These are phyloP conservation scores for Naganishia vaughanmartiniae DNA, from an alignment of 768 basidiomycete species.

Conservation along the genomic window DNA sequence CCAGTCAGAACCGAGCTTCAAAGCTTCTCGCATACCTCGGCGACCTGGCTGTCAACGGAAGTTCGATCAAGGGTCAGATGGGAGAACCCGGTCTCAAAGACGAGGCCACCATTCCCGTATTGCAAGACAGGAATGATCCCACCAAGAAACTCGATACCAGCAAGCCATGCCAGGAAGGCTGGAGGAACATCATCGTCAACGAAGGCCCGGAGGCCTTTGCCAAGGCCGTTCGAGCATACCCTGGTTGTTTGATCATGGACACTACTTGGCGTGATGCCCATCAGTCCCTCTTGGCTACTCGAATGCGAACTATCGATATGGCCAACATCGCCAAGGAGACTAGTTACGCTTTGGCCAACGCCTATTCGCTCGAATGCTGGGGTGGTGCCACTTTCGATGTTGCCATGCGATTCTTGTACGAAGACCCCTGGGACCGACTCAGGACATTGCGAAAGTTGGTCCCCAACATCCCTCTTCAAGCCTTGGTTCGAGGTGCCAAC, in stretches of 20 bases:
- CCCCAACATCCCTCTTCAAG: conserved; percentile 97
- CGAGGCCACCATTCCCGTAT: conserved; percentile 76
- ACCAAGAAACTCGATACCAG: conserved; percentile 71
- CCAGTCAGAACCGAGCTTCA: conserved; percentile 96
- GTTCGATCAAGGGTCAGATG: conserved; percentile 92
- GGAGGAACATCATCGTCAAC: conserved; percentile 98
- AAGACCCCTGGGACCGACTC: conserved; percentile 99
- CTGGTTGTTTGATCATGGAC: conserved; percentile 73
- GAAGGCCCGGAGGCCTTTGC: conserved; percentile 97
- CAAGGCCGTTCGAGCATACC: conserved; percentile 93
- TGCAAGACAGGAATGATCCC: conserved; percentile 75
- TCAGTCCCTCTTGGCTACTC: conserved; percentile 93
- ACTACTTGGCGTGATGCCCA: conserved; percentile 99
- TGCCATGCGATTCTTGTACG: conserved; percentile 98
- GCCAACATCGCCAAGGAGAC: conserved; percentile 98
- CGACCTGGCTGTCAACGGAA: conserved; percentile 96
- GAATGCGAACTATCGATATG: conserved; percentile 93
- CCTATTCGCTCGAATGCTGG: conserved; percentile 98
- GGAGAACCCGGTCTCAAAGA: conserved; percentile 92
- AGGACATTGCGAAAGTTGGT: conserved; percentile 90
- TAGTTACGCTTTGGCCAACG: conserved; percentile 87
- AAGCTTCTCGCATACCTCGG: conserved; percentile 95
- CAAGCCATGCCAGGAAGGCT: conserved; percentile 79
- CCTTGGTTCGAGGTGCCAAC: conserved; percentile 96
- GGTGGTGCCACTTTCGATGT: conserved; percentile 99